Base-by-base conservation (phyloP, 2,329 filamentous ascomycete genomes). In the Diplodia scrobiculata region DNA sequence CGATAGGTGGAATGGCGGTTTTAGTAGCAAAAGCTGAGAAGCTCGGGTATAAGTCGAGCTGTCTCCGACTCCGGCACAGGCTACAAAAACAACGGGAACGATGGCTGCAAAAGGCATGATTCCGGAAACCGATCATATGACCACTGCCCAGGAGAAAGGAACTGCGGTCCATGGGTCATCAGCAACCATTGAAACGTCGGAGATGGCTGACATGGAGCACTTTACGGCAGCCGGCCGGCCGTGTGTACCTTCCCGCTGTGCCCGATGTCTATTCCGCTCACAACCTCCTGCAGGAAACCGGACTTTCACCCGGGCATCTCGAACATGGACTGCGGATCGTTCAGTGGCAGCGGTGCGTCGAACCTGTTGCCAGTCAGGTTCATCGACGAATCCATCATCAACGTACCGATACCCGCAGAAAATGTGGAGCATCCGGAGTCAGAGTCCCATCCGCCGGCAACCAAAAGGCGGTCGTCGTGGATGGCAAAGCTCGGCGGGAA, bases 311-410 rank as follows among this genome's bases (percentile, higher is more conserved):
- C 52, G 4, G 38, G 52, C 19, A 59, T 59, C 21, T 59, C 36
- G 5, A 59, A 59, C 36, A 29, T 21, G 11, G 54, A 59, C 25
- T 59, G 25, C 11, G 36, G 54, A 13, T 5, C 25, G 13, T 45
- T 59, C 10, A 59, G 21, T 5, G 54, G 54, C 21, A 45, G 36
- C 21, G 54, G 54, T 2, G 54, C 36, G 5, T 38, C 54, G 5
- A 45, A 59, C 3, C 21, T 45, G 13, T 14, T 59, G 36, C 54
- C 54, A 5, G 3, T 45, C 13, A 29, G 54, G 17, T 32, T 59
- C 54, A 47, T 38, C 19, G 54, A 59, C 21, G 7, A 45, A 14
- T 59, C 54, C 9, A 59, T 45, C 25, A 47, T 59, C 54, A 59
- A 45, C 14, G 54, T 59, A 13, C 54, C 36, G 21, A 29, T 45